Evolutionary conservation across 495 filamentous ascomycete species (phyloP), one percentile per base, ranked within the genome.

Genomic region (Podospora tetraspora): DNA sequence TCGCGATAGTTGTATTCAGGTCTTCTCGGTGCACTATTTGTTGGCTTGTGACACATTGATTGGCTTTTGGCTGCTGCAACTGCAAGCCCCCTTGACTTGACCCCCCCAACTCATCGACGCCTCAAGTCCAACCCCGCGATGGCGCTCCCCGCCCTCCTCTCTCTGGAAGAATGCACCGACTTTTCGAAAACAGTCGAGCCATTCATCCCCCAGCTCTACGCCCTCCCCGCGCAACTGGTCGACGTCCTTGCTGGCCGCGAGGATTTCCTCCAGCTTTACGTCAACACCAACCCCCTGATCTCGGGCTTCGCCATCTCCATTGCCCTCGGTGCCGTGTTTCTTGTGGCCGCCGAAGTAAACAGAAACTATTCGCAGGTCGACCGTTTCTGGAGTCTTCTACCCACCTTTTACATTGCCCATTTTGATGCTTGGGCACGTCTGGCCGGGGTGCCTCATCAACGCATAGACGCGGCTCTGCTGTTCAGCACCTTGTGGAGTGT

Each of bases 291-390:
- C 76, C 96, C 96, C 2, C 74, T 97, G 29, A 84, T 97, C 11
- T 87, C 86, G 3, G 92, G 90, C 22, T 82, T 95, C 70, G 89
- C 87, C 1, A 82, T 96, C 69, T 87, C 91, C 3, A 73, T 94
- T 19, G 80, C 87, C 34, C 72, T 94, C 11, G 87, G 89, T 25
- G 84, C 83, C 2, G 66, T 93, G 7, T 90, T 94, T 69, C 82
- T 97, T 29, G 68, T 94, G 30, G 79, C 84, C 3, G 88, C 91
- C 29, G 95, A 98, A 78, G 79, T 94, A 79, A 97, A 92, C 78
- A 85, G 86, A 62, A 98, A 99, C 79, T 97, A 92, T 79, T 96
- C 92, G 9, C 94, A 98, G 78, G 89, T 99, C 11, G 96, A 99
- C 77, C 85, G 96, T 2, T 81, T 88, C 70, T 99, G 96, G 96